Evolutionary conservation across 73 alveolate species (phyloP).

Genomic region (Halteria grandinella): DNA sequence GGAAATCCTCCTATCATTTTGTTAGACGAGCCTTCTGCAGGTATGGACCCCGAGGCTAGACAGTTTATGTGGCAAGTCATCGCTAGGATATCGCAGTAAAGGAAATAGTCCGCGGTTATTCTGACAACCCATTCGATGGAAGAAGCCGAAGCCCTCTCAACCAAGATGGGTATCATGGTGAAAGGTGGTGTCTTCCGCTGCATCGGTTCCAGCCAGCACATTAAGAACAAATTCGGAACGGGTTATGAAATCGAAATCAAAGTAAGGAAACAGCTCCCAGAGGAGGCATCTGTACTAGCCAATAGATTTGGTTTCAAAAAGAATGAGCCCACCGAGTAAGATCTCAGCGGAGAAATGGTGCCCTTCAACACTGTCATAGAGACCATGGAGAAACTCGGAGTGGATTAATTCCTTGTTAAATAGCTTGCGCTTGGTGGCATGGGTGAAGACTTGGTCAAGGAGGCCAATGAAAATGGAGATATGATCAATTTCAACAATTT

Average conservation of each 20-base stretch:
- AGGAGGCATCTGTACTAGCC: background rate
- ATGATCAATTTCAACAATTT: conserved; percentile 34
- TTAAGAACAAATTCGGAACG: conserved; percentile 82
- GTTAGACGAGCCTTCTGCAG: conserved; percentile 88
- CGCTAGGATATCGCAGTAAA: conserved; percentile 69
- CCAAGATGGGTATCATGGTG: conserved; percentile 90
- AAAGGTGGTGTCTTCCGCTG: conserved; percentile 80
- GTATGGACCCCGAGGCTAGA: conserved; percentile 92
- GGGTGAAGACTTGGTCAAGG: conserved; percentile 69
- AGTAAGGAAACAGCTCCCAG: conserved; percentile 40
- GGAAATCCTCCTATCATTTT: conserved; percentile 85
- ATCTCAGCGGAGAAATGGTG: background rate
- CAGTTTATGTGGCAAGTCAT: conserved; percentile 88
- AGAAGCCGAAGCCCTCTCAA: conserved; percentile 89
- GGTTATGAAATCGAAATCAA: conserved; percentile 83
- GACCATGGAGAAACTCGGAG: background rate
- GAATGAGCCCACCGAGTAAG: no score
- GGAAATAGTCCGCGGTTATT: conserved; percentile 78
- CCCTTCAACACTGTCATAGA: background rate
- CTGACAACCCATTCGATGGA: conserved; percentile 91
- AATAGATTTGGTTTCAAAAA: conserved; percentile 5
- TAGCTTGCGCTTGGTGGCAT: conserved; percentile 38
- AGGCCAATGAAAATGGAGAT: conserved; percentile 59
- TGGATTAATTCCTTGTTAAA: background rate
- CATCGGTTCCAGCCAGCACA: conserved; percentile 70